Evolutionary conservation across 345 rosid genomes (phyloP), one percentile per base, ranked within the genome.

Genomic region (Cardiospermum halicacabum): DNA sequence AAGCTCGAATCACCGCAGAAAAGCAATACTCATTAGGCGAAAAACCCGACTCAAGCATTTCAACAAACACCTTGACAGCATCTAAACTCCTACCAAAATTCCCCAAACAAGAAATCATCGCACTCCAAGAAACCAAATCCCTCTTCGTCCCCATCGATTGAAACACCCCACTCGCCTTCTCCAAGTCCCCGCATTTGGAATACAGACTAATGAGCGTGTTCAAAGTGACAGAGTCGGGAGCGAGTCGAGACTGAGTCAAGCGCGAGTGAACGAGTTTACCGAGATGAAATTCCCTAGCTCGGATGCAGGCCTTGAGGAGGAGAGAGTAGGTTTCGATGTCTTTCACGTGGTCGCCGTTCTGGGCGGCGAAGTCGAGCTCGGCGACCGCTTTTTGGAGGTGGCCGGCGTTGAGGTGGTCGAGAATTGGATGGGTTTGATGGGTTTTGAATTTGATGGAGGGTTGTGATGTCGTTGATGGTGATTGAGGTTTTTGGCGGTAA

Each of bases 291-390:
- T 81, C 73, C 18, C 79, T 83, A 12, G 86, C 70, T 54, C 94
- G 72, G 72, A 87, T 85, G 75, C 96, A 85, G 39, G 86, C 74
- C 43, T 87, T 89, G 78, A 89, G 96, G 72, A 89, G 89, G 4
- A 77, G 70, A 5, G 91, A 80, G 79, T 78, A 85, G 5, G 91
- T 79, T 71, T 67, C 16, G 21, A 81, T 80, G 72, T 83, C 94
- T 70, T 80, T 85, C 0, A 85, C 81, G 11, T 65, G 70, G 25
- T 73, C 61, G 4, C 84, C 82, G 7, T 62, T 49, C 30, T 72
- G 73, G 58, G 77, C 53, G 80, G 77, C 74, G 69, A 82, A 72
- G 26, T 84, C 73, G 3, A 85, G 88, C 64, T 80, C 65, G 2
- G 80, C 81, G 61, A 87, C 42, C 30, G 94, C 88, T 66, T 84